Evolutionary conservation across 23 red algal genomes (phyloP).

Genomic region (Chondrus crispus): DNA sequence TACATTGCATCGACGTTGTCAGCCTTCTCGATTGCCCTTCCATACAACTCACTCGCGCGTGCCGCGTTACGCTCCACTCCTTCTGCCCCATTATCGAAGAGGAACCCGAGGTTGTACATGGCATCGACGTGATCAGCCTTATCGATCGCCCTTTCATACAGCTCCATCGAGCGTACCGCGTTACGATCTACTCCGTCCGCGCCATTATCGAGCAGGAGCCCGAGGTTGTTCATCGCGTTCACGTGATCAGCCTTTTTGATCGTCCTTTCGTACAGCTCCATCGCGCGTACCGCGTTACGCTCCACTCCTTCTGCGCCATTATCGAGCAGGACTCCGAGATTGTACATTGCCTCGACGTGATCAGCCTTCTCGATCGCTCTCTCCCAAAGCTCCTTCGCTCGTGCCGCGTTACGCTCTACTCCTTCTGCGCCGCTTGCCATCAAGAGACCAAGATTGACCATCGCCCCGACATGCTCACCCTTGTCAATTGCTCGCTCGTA

Average conservation of each 20-base stretch:
- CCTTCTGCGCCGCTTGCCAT: background rate
- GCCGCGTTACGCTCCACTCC: background rate
- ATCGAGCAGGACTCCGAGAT: background rate
- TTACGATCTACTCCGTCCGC: conserved; percentile 31
- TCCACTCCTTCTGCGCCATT: background rate
- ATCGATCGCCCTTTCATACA: background rate
- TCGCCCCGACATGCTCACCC: conserved; percentile 7
- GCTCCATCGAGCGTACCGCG: background rate
- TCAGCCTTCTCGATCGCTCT: conserved; percentile 9
- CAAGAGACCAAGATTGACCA: background rate
- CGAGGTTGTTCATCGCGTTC: background rate
- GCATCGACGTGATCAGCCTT: background rate
- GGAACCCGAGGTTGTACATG: background rate
- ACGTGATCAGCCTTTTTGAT: conserved; percentile 4
- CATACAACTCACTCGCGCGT: conserved; percentile 14
- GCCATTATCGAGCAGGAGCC: conserved; percentile 9
- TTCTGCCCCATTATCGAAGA: conserved; percentile 10
- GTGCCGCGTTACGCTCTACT: background rate
- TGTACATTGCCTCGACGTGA: conserved; percentile 1
- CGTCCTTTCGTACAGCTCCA: conserved; percentile 24
- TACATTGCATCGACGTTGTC: conserved; percentile 44
- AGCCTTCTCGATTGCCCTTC: background rate
- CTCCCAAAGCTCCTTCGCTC: background rate
- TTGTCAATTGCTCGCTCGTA: conserved; percentile 38
- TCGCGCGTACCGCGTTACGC: background rate